Evolutionary conservation across 306 rosid species (phyloP), one percentile per base, ranked within the genome.

Genomic region (barrel medic (Medicago truncatula)): DNA sequence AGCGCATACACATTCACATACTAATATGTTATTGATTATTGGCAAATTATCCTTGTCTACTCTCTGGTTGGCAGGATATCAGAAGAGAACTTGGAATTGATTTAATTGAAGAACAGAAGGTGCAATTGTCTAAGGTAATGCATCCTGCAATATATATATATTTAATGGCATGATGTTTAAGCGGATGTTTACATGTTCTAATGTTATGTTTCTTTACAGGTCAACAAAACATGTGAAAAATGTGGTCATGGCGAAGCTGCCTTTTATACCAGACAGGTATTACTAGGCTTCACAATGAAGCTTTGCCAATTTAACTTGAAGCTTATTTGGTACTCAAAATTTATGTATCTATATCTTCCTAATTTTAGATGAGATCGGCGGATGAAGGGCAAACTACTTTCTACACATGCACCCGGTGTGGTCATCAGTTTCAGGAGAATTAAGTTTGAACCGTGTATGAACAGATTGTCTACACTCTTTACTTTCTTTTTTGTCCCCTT

Each of bases 231-330:
- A 79, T 92, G 96, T 72, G 98, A 93, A 49, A 90, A 93, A 72
- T 93, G 98, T 58, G 96, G 90, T 20, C 86, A 89, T 75, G 93
- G 78, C 62, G 98, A 90, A 76, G 93, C 93, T 76, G 69, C 46
- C 47, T 85, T 58, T 73, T 79, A 76, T 61, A 79, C 86, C 67
- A 66, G 82, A 79, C 88, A 78, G 88, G 88, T 85, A 71, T 63
- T 16, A 49, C 73, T 50, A 71, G 17, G 31, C 34, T 39, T 41
- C 16, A 64, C 20, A 38, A 54, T 16, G 73, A 54, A 69, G 53
- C 18, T 43, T 72, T 41, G 9, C 13, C 67, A 56, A 28, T 76
- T 63, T 63, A 20, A 56, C 59, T 43, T 71, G 61, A 67, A 67
- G 75, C 49, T 71, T 61, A 57, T 49, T 47, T 31, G 16, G 60